Conservation (phyloP, 2,329 filamentous ascomycete species). For the Fusarium pseudonygamai region DNA sequence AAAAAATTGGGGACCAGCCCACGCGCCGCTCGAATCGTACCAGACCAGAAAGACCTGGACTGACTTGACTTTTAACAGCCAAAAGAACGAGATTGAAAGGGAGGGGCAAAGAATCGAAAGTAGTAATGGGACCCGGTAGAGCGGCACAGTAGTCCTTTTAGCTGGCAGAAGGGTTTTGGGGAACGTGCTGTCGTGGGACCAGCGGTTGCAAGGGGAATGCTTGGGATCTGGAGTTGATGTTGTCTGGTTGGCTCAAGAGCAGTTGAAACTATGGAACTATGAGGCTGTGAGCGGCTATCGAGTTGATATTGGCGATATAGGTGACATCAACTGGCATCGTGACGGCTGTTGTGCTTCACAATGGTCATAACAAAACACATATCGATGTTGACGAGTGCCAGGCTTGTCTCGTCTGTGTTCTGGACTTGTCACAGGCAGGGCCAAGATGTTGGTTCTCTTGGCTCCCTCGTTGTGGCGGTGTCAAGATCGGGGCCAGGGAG, state of each 20-base stretch:
- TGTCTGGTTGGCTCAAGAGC: conserved; percentile 30
- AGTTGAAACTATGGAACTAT: neutral
- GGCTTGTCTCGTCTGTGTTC: conserved; percentile 27
- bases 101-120: conserved; percentile 22
- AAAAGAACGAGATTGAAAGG: conserved; percentile 20
- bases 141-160: conserved; percentile 21
- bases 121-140: conserved; percentile 26
- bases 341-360: conserved; percentile 26
- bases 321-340: conserved; percentile 30
- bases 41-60: conserved; percentile 32
- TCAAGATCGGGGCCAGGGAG: conserved; percentile 37
- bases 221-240: conserved; percentile 13
- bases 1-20: conserved; percentile 41
- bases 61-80: conserved; percentile 28
- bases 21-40: conserved; percentile 41
- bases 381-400: conserved; percentile 17
- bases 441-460: conserved; percentile 9
- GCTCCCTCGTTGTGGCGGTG: conserved; percentile 23
- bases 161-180: neutral
- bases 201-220: conserved; percentile 13
- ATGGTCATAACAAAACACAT: conserved; percentile 6
- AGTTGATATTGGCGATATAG: conserved; percentile 15
- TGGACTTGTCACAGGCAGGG: conserved; percentile 20
- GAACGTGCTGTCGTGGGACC: conserved; percentile 6
- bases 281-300: conserved; percentile 22